Percentiles rank a stretch among this genome's conserved stretches.
Conservation (phyloP, 306 rosid genomes). For the Phaseolus lunatus region DNA sequence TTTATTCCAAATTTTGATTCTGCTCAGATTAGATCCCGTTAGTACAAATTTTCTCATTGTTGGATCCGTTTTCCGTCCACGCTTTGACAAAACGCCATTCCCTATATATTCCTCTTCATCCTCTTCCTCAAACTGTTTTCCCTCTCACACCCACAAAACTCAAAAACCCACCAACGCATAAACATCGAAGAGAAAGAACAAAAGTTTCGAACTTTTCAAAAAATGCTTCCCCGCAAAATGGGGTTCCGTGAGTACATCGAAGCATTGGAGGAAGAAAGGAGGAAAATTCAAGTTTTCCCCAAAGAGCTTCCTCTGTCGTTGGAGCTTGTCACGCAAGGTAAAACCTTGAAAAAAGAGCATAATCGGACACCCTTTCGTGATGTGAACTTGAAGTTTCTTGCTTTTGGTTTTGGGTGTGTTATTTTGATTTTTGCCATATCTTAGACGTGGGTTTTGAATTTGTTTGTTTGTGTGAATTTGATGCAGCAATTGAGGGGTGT, state of each 20-base stretch:
- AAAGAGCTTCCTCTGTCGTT: conserved; percentile 86
- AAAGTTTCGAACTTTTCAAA: neutral
- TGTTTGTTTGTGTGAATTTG: neutral
- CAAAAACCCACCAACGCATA: neutral
- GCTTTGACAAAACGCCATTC: conserved; percentile 45
- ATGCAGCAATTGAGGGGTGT: conserved; percentile 76
- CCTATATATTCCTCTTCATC: conserved; percentile 45
- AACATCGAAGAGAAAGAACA: neutral
- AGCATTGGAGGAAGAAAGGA: conserved; percentile 70
- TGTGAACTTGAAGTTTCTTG: neutral
- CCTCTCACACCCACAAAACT: neutral
- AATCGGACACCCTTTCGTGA: neutral
- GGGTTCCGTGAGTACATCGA: conserved; percentile 64
- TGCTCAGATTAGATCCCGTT: conserved; percentile 68
- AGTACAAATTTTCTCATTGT: conserved; percentile 51
- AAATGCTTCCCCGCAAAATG: conserved; percentile 64
- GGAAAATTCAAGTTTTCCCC: conserved; percentile 73
- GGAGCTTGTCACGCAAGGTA: conserved; percentile 85
- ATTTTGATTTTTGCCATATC: neutral
- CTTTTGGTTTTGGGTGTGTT: conserved; percentile 27
- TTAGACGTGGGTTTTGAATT: neutral
- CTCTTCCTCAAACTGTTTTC: conserved; percentile 30
- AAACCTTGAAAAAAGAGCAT: neutral
- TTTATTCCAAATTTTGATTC: conserved; percentile 81
- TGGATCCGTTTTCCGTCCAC: conserved; percentile 59